Percentiles rank a stretch among this genome's conserved stretches.
These are phyloP conservation scores for Multifurca ochricompacta DNA, from an alignment of 768 basidiomycete species.

Conservation along the genomic window DNA sequence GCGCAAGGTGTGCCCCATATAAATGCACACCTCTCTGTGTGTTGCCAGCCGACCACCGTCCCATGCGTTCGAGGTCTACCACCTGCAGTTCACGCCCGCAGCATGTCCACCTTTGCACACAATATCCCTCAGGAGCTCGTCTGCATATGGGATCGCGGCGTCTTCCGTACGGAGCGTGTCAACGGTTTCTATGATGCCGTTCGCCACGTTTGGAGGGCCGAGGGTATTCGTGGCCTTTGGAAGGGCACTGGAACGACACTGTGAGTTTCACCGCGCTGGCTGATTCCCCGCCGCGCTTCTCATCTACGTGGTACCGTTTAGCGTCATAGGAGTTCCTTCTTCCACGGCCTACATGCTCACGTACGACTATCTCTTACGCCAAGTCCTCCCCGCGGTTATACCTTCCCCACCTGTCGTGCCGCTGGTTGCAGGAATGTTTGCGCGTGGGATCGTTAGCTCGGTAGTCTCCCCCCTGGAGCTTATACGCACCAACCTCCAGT, in stretches of 20 bases:
- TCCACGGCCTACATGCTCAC: slow-evolving; percentile 92
- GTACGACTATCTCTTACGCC: slow-evolving; percentile 78
- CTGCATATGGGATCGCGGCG: slow-evolving; percentile 71
- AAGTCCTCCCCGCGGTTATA: slow-evolving; percentile 52
- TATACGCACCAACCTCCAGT: slow-evolving; percentile 87
- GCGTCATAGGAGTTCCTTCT: slow-evolving; percentile 86
- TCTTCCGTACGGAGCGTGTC: slow-evolving; percentile 63
- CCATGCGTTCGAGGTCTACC: slow-evolving; percentile 24
- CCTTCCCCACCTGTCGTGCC: slow-evolving; percentile 53
- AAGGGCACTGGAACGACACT: slow-evolving; percentile 89
- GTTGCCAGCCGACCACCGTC: slow-evolving; percentile 54
- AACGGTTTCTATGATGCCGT: slow-evolving; percentile 84
- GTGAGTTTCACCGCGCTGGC: slow-evolving; percentile 37
- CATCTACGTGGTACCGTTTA: slow-evolving; percentile 28
- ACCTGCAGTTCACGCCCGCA: slow-evolving; percentile 52
- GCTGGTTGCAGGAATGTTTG: slow-evolving; percentile 73
- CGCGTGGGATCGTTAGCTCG: slow-evolving; percentile 72
- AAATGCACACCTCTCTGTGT: slow-evolving; percentile 49
- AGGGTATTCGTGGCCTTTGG: slow-evolving; percentile 86
- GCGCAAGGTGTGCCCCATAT: slow-evolving; percentile 36
- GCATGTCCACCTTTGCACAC: slow-evolving; percentile 65
- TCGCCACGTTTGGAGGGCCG: slow-evolving; percentile 67
- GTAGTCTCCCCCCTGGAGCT: slow-evolving; percentile 86
- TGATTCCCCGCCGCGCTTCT: not conserved
- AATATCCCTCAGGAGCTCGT: slow-evolving; percentile 59